Evolutionary conservation across 2,329 filamentous ascomycete species (phyloP).

Genomic region (Exophiala mesophila): DNA sequence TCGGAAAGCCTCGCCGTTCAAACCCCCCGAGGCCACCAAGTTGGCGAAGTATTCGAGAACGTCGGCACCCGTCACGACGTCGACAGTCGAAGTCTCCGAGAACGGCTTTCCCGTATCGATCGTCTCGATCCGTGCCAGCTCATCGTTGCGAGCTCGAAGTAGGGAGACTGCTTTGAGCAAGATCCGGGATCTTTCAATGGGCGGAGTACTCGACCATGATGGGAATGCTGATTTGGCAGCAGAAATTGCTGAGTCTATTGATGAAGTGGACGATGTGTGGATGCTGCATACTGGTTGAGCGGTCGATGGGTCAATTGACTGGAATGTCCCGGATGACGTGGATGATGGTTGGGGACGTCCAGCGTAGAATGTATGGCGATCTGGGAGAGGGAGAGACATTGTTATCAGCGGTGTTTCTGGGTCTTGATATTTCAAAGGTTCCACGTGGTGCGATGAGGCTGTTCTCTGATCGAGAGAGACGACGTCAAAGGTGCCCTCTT

Average conservation of each 20-base stretch:
- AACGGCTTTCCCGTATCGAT: constrained; percentile 82
- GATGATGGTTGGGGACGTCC: constrained; percentile 57
- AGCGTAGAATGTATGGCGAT: constrained; percentile 67
- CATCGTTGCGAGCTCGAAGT: constrained; percentile 71
- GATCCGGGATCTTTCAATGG: constrained; percentile 70
- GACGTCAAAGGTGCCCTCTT: too few relatives aligned
- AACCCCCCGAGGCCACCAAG: constrained; percentile 67
- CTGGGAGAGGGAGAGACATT: constrained; percentile 11
- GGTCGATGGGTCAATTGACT: constrained; percentile 69
- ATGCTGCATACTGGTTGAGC: constrained; percentile 65
- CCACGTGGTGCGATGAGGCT: too few relatives aligned
- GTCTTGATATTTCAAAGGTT: too few relatives aligned
- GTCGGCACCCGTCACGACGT: constrained; percentile 76
- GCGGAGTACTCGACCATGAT: constrained; percentile 69
- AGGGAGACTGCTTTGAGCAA: constrained; percentile 70
- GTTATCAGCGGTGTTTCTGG: too few relatives aligned
- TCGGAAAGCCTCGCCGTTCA: constrained; percentile 74
- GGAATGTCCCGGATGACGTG: constrained; percentile 57
- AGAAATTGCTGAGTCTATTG: constrained; percentile 67
- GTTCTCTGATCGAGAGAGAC: too few relatives aligned
- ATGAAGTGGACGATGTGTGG: constrained; percentile 60
- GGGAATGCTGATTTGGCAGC: constrained; percentile 69
- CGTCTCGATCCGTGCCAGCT: constrained; percentile 73
- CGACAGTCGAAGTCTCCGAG: constrained; percentile 77
- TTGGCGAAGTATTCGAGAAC: constrained; percentile 84